Percentiles rank a stretch among this genome's conserved stretches.
These are phyloP conservation scores for Lasiosphaeria ovina DNA, from an alignment of 495 filamentous ascomycete species.

Conservation along the genomic window DNA sequence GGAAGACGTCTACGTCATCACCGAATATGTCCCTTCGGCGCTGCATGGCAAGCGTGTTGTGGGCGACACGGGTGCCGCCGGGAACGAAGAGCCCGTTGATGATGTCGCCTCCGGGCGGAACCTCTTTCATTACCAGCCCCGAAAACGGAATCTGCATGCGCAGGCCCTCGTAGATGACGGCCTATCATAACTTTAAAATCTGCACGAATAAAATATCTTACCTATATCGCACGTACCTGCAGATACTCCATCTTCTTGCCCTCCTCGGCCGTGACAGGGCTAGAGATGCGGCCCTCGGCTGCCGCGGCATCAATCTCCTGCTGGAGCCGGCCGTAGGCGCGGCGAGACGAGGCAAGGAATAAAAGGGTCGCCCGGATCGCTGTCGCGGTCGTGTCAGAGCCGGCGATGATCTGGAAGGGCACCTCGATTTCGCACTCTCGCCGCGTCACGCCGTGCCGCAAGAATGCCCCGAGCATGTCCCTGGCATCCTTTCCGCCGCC, in stretches of 20 bases:
- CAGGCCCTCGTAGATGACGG: slow-evolving; percentile 52
- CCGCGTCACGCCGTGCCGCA: slow-evolving; percentile 29
- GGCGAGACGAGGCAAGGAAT: slow-evolving; percentile 45
- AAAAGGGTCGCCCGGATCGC: slow-evolving; percentile 53
- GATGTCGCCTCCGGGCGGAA: slow-evolving; percentile 52
- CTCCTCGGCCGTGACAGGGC: slow-evolving; percentile 38
- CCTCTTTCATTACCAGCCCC: slow-evolving; percentile 39
- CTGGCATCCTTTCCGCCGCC: slow-evolving; percentile 20
- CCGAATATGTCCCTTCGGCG: slow-evolving; percentile 44
- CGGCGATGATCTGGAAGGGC: slow-evolving; percentile 52
- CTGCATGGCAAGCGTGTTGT: slow-evolving; percentile 40
- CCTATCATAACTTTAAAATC: slow-evolving; percentile 33
- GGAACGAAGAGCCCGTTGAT: slow-evolving; percentile 50
- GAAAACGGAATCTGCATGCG: slow-evolving; percentile 42
- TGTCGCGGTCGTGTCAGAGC: slow-evolving; percentile 63
- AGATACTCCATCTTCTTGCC: slow-evolving; percentile 43
- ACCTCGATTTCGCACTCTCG: slow-evolving; percentile 37
- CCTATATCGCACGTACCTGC: slow-evolving; percentile 11
- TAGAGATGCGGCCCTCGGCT: slow-evolving; percentile 33
- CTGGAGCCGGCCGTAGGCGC: slow-evolving; percentile 52
- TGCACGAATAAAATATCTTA: slow-evolving; percentile 30
- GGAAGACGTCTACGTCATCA: slow-evolving; percentile 46
- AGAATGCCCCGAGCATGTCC: slow-evolving; percentile 41
- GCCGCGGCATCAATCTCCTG: slow-evolving; percentile 52
- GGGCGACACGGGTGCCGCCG: slow-evolving; percentile 50